Evolutionary conservation across 2,329 filamentous ascomycete genomes (phyloP).

Genomic region (Colletotrichum echinochloae): DNA sequence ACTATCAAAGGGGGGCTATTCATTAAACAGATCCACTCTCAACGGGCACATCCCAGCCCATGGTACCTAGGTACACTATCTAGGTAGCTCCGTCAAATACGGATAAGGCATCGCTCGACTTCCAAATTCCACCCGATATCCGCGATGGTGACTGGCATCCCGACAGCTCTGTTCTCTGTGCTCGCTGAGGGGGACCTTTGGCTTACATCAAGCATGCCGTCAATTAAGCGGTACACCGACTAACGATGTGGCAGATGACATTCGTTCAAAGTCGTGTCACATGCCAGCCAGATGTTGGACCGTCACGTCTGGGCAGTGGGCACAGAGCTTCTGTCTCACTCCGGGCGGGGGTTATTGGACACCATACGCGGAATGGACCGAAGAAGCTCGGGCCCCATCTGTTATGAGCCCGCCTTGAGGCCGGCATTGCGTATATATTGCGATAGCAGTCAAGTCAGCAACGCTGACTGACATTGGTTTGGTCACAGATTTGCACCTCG

Average conservation of each 20-base stretch:
- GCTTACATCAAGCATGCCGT: neutral
- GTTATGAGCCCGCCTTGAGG: slow-evolving; percentile 16
- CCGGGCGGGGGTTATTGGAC: slow-evolving; percentile 29
- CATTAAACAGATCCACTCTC: slow-evolving; percentile 14
- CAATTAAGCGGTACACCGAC: neutral
- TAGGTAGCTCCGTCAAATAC: no score
- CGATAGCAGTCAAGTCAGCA: neutral
- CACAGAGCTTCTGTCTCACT: slow-evolving; percentile 13
- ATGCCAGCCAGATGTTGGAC: slow-evolving; percentile 19
- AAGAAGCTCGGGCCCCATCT: slow-evolving; percentile 30
- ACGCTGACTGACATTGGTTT: neutral
- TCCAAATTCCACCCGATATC: neutral
- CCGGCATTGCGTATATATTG: no score
- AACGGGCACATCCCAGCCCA: slow-evolving; percentile 4
- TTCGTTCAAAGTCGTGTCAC: slow-evolving; percentile 18
- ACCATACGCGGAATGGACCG: slow-evolving; percentile 29
- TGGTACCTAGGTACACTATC: neutral
- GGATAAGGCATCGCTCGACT: neutral
- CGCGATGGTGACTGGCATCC: no score
- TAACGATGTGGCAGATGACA: neutral
- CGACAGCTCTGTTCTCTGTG: neutral
- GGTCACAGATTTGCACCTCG: neutral
- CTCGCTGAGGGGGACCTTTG: neutral
- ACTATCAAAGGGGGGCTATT: slow-evolving; percentile 9
- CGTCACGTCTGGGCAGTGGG: slow-evolving; percentile 3